Percentiles rank a stretch among this genome's conserved stretches.
Conservation (phyloP, 805 yeast species). For the Barnettozyma vustinii region DNA sequence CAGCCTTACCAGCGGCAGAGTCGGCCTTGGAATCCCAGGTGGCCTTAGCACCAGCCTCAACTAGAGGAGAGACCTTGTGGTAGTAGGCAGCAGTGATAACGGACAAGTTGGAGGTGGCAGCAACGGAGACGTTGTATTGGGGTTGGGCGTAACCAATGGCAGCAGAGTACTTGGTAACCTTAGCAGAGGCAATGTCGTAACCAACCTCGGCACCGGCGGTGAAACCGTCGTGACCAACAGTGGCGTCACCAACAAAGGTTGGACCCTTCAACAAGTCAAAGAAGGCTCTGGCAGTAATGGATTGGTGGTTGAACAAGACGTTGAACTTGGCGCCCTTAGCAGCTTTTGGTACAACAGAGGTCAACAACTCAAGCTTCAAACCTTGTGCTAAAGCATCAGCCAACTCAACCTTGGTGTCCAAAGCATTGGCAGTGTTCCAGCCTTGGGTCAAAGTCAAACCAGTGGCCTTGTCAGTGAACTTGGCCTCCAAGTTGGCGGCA, state of each 20-base stretch:
- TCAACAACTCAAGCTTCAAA: conserved; percentile 85
- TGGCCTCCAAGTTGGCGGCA: conserved; percentile 85
- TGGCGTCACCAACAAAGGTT: conserved; percentile 88
- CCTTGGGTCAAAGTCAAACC: conserved; percentile 95
- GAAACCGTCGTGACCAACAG: conserved; percentile 94
- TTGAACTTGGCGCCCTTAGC: conserved; percentile 85
- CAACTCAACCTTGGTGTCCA: conserved; percentile 91
- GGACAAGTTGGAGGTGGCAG: conserved; percentile 80
- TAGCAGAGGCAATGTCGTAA: conserved; percentile 90
- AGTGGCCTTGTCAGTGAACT: conserved; percentile 85
- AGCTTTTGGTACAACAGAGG: conserved; percentile 81
- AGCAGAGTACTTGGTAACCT: conserved; percentile 89
- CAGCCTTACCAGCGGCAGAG: conserved; percentile 68
- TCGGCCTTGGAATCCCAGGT: conserved; percentile 78
- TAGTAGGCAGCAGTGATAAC: conserved; percentile 93
- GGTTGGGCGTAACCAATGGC: conserved; percentile 92
- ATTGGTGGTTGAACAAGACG: conserved; percentile 86
- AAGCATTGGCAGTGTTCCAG: conserved; percentile 91
- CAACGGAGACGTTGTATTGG: conserved; percentile 72
- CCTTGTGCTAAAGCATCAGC: conserved; percentile 92
- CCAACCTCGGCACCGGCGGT: conserved; percentile 96
- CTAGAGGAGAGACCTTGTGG: conserved; percentile 87
- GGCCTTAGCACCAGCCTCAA: conserved; percentile 98
- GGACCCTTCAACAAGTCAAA: conserved; percentile 96
- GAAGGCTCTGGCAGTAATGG: conserved; percentile 90